Percentiles rank a stretch among this genome's conserved stretches.
These are phyloP conservation scores for Ceratocystis huliohia DNA, from an alignment of 2,329 filamentous ascomycete genomes.

Conservation along the genomic window DNA sequence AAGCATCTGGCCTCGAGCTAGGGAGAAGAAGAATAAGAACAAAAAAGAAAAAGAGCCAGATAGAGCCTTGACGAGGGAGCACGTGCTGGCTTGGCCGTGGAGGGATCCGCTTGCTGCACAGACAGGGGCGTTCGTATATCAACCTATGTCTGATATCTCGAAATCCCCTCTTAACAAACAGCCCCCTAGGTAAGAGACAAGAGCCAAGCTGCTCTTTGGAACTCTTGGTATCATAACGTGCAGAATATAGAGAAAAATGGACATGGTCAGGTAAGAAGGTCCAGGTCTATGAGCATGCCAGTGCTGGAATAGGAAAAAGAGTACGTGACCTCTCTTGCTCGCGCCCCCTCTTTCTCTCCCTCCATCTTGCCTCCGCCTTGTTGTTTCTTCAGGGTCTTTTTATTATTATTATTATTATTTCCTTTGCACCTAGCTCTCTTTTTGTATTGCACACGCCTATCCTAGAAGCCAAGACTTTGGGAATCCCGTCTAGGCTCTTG, in stretches of 20 bases:
- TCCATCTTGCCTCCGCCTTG: neutral
- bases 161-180: neutral
- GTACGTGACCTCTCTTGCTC: neutral
- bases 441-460: neutral
- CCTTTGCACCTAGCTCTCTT: neutral
- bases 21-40: neutral
- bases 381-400: neutral
- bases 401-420: neutral
- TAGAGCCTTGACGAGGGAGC: constrained; percentile 2
- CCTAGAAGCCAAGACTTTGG: constrained; percentile 1
- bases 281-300: neutral
- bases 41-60: constrained; percentile 1
- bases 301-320: neutral
- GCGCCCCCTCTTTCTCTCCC: neutral
- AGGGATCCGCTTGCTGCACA: neutral
- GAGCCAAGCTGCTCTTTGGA: neutral
- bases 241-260: neutral
- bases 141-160: neutral
- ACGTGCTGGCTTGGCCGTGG: neutral
- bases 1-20: neutral
- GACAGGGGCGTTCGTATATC: neutral
- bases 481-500: constrained; percentile 3
- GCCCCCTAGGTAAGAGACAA: neutral
- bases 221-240: neutral
- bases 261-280: neutral